Conservation (phyloP, 2,329 filamentous ascomycete species). For the Sporothrix pallida region DNA sequence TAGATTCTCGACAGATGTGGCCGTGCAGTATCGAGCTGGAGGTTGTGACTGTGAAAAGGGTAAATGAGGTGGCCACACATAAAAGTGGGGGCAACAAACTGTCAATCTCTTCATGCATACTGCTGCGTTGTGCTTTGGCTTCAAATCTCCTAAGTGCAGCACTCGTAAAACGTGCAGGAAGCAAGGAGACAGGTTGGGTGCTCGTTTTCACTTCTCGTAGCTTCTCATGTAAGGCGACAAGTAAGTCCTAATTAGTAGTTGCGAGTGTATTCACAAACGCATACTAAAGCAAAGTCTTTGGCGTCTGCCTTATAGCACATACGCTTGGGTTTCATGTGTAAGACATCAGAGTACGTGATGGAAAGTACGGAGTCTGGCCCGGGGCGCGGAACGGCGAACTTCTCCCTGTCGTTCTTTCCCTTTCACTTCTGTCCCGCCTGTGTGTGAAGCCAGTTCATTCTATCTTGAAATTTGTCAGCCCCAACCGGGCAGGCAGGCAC, state of each 20-base stretch:
- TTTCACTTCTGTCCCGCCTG: not conserved
- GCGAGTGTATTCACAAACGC: not conserved
- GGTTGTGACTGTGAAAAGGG: not conserved
- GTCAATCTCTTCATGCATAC: not conserved
- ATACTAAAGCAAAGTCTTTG: not conserved
- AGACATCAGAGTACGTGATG: not conserved
- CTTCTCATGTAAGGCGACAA: not conserved
- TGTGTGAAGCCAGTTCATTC: too few relatives aligned
- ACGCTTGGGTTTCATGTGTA: slow-evolving; percentile 13
- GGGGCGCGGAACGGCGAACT: too few relatives aligned
- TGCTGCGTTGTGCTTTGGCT: slow-evolving; percentile 5
- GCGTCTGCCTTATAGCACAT: not conserved
- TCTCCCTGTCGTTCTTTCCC: not conserved
- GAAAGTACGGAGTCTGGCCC: not conserved
- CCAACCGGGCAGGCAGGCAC: not conserved
- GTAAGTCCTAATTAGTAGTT: not conserved
- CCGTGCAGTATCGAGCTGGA: not conserved
- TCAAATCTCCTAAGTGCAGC: not conserved
- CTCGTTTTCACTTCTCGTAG: not conserved
- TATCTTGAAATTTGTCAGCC: not conserved
- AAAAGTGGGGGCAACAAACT: not conserved
- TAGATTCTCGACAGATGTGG: not conserved
- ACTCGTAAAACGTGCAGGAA: slow-evolving; percentile 9
- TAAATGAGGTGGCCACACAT: not conserved
- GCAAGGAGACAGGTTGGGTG: slow-evolving; percentile 13